These are phyloP conservation scores for Microbotryum violaceum DNA, from an alignment of 1,284 basidiomycete species.

Conservation along the genomic window DNA sequence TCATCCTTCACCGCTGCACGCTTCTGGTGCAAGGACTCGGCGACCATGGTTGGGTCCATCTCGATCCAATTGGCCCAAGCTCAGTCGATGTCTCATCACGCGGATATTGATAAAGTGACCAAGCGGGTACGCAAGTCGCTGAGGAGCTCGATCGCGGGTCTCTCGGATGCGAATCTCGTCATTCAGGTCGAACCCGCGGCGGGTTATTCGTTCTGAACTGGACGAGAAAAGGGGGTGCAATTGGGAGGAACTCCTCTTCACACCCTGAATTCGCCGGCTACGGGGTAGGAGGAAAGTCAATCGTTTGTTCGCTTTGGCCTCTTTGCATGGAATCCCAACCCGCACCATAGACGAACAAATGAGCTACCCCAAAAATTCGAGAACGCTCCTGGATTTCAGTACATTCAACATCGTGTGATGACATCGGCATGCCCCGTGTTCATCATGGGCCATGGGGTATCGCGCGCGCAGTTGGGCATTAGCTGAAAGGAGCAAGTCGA, in stretches of 20 bases:
- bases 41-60: conserved; percentile 77
- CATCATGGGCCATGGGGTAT: too few species aligned
- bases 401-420: too few species aligned
- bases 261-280: too few species aligned
- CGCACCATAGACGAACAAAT: too few species aligned
- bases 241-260: not conserved
- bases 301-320: too few species aligned
- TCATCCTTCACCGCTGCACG: conserved; percentile 70
- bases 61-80: conserved; percentile 69
- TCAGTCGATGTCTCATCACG: conserved; percentile 50
- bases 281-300: too few species aligned
- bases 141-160: conserved; percentile 60
- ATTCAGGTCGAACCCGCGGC: conserved; percentile 59
- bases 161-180: conserved; percentile 63
- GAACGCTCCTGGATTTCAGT: too few species aligned
- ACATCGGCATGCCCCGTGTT: too few species aligned
- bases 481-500: too few species aligned
- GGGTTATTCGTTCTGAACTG: not conserved
- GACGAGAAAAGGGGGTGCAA: not conserved
- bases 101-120: conserved; percentile 61
- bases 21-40: conserved; percentile 94
- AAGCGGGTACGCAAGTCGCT: conserved; percentile 65
- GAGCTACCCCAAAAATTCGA: too few species aligned
- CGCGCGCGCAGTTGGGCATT: too few species aligned
- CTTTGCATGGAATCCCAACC: too few species aligned